Conservation (phyloP, 2,329 filamentous ascomycete genomes). For the Monosporascus sp. region DNA sequence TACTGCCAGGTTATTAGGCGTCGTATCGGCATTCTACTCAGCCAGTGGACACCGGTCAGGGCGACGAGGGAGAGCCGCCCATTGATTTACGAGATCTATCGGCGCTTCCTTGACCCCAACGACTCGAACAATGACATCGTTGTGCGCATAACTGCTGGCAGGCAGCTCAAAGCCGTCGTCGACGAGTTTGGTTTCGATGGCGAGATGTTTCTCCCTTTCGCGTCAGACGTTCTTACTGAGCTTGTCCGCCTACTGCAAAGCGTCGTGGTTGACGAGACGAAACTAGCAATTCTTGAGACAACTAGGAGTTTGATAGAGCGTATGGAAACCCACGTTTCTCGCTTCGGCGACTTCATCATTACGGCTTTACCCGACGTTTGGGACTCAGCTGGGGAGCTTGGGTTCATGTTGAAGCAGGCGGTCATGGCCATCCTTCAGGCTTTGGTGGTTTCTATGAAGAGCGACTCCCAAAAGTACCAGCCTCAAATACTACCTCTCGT, state of each 20-base stretch:
- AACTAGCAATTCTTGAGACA: constrained; percentile 83
- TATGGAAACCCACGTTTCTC: constrained; percentile 66
- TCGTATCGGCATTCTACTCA: constrained; percentile 81
- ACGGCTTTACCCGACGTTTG: constrained; percentile 74
- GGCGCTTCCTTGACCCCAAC: constrained; percentile 72
- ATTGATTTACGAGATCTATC: constrained; percentile 82
- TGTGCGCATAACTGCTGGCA: constrained; percentile 83
- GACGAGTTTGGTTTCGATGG: constrained; percentile 80
- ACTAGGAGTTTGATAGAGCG: constrained; percentile 75
- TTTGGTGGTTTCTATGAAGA: constrained; percentile 80
- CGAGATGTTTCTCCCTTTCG: constrained; percentile 71
- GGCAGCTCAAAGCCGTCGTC: constrained; percentile 73
- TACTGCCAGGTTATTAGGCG: constrained; percentile 78
- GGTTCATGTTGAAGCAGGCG: constrained; percentile 89
- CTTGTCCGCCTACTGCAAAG: constrained; percentile 75
- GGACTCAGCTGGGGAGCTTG: constrained; percentile 72
- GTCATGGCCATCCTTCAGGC: constrained; percentile 82
- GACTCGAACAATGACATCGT: constrained; percentile 85
- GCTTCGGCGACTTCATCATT: constrained; percentile 76
- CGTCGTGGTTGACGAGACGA: constrained; percentile 79
- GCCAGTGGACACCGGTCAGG: constrained; percentile 82
- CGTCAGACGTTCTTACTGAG: constrained; percentile 64
- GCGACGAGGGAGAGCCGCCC: constrained; percentile 62
- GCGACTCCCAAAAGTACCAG: constrained; percentile 73
- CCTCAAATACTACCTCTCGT: constrained; percentile 77